Evolutionary conservation across 192 early-diverging fungal genomes (phyloP).

Genomic region (Gamsiella multidivaricata): DNA sequence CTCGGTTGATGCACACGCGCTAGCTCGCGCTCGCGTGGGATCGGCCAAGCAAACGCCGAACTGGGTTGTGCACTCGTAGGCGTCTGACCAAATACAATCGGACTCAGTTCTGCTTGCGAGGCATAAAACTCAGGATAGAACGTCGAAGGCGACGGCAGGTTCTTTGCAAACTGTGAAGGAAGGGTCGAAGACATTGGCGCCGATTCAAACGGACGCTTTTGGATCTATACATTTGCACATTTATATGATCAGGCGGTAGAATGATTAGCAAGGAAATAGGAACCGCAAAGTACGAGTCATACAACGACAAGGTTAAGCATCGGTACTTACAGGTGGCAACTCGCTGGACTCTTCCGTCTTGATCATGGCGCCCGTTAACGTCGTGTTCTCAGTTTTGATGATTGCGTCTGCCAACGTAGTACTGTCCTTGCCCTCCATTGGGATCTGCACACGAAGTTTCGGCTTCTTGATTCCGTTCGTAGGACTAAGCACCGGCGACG

Average conservation of each 20-base stretch:
- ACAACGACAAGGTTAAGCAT: too few species aligned
- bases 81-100: conserved; percentile 79
- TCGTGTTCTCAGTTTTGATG: conserved; percentile 28
- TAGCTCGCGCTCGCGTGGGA: conserved; percentile 44
- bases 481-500: conserved; percentile 43
- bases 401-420: conserved; percentile 24
- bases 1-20: conserved; percentile 61
- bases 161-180: conserved; percentile 73
- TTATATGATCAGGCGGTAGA: too few species aligned
- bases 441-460: conserved; percentile 60
- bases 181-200: conserved; percentile 75
- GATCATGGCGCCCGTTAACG: conserved; percentile 37
- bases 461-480: conserved; percentile 55
- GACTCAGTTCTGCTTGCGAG: conserved; percentile 76
- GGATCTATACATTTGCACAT: too few species aligned
- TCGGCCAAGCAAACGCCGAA: conserved; percentile 82
- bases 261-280: too few species aligned
- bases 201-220: conserved; percentile 59
- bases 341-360: conserved; percentile 46
- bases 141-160: conserved; percentile 78
- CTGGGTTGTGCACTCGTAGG: conserved; percentile 71
- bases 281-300: too few species aligned
- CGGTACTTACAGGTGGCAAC: conserved; percentile 43
- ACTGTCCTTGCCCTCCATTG: conserved; percentile 37
- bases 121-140: conserved; percentile 84